Evolutionary conservation across 495 filamentous ascomycete genomes (phyloP).

Genomic region (Podospora appendiculata): DNA sequence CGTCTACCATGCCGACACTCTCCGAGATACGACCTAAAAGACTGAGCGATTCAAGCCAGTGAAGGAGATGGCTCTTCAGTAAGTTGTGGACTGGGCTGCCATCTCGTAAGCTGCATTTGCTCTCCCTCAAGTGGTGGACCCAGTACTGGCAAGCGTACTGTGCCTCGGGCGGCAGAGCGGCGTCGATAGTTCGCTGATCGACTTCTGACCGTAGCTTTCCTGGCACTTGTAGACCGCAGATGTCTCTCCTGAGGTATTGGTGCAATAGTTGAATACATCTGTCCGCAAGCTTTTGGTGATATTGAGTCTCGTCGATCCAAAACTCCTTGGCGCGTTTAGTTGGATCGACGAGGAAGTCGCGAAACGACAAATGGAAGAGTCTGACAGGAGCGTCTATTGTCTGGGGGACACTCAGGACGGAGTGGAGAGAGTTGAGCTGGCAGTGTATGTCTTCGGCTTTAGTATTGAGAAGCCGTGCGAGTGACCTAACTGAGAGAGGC

Average conservation of each 20-base stretch:
- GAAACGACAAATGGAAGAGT: too few relatives aligned
- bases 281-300: constrained; percentile 12
- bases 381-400: too few relatives aligned
- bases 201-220: constrained; percentile 16
- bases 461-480: constrained; percentile 10
- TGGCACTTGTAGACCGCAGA: constrained; percentile 29
- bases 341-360: too few relatives aligned
- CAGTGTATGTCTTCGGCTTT: neutral
- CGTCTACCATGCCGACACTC: constrained; percentile 13
- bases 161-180: constrained; percentile 18
- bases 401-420: too few relatives aligned
- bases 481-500: constrained; percentile 20
- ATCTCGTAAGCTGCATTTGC: constrained; percentile 14
- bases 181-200: constrained; percentile 10
- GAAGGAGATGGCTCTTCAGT: constrained; percentile 34
- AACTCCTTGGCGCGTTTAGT: neutral
- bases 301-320: constrained; percentile 15
- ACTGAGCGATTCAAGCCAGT: constrained; percentile 21
- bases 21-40: constrained; percentile 22
- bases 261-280: constrained; percentile 29
- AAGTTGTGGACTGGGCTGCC: constrained; percentile 24
- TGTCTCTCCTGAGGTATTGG: too few relatives aligned
- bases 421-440: too few relatives aligned
- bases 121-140: too few relatives aligned
- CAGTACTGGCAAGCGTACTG: constrained; percentile 28